phyloP scores from a whole-genome alignment of 1,284 basidiomycete genomes.

The Phenoliferia sp. region DNA sequence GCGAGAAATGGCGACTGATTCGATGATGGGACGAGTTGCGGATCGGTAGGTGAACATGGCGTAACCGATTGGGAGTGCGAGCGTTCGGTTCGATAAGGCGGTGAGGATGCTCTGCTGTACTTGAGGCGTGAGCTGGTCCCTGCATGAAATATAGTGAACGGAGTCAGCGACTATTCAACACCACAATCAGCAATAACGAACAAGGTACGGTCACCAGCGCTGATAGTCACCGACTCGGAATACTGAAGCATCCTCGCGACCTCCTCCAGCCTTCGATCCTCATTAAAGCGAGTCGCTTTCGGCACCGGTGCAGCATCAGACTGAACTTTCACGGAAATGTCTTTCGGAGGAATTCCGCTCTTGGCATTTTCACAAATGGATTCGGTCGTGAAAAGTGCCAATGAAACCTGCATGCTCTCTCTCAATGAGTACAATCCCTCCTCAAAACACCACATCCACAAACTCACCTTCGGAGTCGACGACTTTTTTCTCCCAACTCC shows the following conservation, averaged over 20 bases:
- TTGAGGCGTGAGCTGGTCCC: constrained; percentile 31
- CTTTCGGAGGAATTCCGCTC: background rate
- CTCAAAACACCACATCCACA: background rate
- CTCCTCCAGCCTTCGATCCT: constrained; percentile 79
- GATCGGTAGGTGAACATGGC: constrained; percentile 75
- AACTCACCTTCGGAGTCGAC: constrained; percentile 20
- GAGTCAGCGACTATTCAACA: background rate
- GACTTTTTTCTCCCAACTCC: constrained; percentile 19
- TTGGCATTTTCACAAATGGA: background rate
- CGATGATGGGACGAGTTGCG: constrained; percentile 57
- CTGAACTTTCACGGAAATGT: background rate
- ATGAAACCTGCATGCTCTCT: constrained; percentile 7
- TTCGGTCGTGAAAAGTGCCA: background rate
- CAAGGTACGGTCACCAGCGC: constrained; percentile 51
- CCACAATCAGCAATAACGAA: constrained; percentile 36
- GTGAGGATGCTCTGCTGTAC: constrained; percentile 68
- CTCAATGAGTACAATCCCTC: constrained; percentile 31
- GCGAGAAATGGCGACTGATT: constrained; percentile 68
- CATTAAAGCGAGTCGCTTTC: constrained; percentile 54
- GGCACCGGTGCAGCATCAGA: constrained; percentile 33
- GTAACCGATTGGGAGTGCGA: constrained; percentile 77
- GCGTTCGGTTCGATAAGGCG: constrained; percentile 73
- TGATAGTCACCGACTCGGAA: constrained; percentile 60
- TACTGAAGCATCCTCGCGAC: constrained; percentile 82
- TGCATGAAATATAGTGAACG: background rate